A percentile compares a stretch with the other conserved stretches of the same genome.
These are phyloP conservation scores for Periconia sp. DNA, from an alignment of 2,329 filamentous ascomycete species.

Conservation along the genomic window DNA sequence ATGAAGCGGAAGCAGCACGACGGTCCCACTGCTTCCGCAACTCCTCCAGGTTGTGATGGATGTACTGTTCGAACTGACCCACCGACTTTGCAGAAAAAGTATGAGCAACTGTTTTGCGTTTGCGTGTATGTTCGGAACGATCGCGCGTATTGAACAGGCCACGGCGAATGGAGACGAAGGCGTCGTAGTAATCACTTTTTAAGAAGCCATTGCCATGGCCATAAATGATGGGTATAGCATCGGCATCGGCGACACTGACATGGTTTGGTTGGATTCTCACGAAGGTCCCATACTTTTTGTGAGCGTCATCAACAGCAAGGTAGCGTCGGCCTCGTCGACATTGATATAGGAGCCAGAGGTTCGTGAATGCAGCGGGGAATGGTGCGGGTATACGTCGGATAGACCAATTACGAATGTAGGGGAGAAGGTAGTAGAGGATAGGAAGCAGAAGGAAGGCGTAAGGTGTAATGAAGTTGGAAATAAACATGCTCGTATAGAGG, in stretches of 20 bases:
- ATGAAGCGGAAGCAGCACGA: constrained; percentile 54
- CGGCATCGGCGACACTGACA: constrained; percentile 76
- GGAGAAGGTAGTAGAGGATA: constrained; percentile 59
- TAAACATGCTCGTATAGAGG: constrained; percentile 30
- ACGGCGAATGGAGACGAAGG: constrained; percentile 82
- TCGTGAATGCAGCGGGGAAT: constrained; percentile 68
- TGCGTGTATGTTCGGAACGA: constrained; percentile 78
- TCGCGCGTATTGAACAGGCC: constrained; percentile 90
- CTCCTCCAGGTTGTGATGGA: constrained; percentile 74
- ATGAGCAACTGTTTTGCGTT: constrained; percentile 85
- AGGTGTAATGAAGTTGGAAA: constrained; percentile 42
- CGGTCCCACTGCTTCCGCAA: constrained; percentile 74
- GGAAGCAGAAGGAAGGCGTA: constrained; percentile 53
- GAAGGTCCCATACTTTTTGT: constrained; percentile 76
- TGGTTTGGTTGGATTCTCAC: constrained; percentile 85
- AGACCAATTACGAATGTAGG: constrained; percentile 62
- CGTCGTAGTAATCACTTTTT: constrained; percentile 80
- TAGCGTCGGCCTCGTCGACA: constrained; percentile 61
- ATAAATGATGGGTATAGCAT: constrained; percentile 76
- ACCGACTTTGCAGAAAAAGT: constrained; percentile 84
- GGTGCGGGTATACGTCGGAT: constrained; percentile 61
- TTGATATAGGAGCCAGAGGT: constrained; percentile 74
- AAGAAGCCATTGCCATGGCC: constrained; percentile 60
- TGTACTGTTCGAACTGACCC: constrained; percentile 84
- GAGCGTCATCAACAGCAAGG: constrained; percentile 67